Evolutionary conservation across 1,284 basidiomycete species (phyloP).

Genomic region (Pascua sp.): DNA sequence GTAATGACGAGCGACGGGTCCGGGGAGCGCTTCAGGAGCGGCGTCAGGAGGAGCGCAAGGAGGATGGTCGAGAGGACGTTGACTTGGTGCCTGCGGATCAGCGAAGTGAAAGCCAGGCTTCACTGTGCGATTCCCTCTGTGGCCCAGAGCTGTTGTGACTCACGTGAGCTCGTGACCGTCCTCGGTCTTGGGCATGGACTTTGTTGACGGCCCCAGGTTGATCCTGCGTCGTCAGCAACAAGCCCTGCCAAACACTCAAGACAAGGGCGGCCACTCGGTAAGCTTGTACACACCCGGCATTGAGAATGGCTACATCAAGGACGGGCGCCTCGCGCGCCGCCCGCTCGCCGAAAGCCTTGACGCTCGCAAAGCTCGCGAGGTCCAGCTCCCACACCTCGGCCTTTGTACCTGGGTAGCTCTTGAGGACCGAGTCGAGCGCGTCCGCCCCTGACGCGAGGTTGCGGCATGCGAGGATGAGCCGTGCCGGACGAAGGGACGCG

Average conservation of each 20-base stretch:
- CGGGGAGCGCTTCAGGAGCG: constrained; percentile 8
- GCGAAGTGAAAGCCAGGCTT: not conserved
- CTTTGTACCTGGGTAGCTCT: constrained; percentile 6
- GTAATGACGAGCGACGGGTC: constrained; percentile 15
- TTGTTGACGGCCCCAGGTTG: not conserved
- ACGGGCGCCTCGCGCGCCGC: not conserved
- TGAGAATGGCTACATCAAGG: constrained; percentile 10
- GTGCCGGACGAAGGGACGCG: constrained; percentile 9
- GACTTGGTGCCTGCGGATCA: constrained; percentile 4
- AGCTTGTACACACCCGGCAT: constrained; percentile 12
- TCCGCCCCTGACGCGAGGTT: constrained; percentile 8
- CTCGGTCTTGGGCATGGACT: not conserved
- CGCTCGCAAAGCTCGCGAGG: constrained; percentile 8
- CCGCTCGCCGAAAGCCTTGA: constrained; percentile 10
- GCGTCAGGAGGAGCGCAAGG: constrained; percentile 19
- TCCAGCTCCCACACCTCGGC: constrained; percentile 19
- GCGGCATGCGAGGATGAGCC: constrained; percentile 24
- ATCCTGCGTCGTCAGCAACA: not conserved
- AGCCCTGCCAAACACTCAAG: not conserved
- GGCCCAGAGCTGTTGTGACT: not conserved
- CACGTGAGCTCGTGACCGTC: constrained; percentile 17
- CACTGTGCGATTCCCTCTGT: too few relatives aligned
- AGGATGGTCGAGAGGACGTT: constrained; percentile 24
- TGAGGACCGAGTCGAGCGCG: constrained; percentile 6
- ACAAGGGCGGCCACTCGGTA: not conserved